phyloP scores from a whole-genome alignment of 2,329 filamentous ascomycete species.

The Cladosporium sphaerospermum region DNA sequence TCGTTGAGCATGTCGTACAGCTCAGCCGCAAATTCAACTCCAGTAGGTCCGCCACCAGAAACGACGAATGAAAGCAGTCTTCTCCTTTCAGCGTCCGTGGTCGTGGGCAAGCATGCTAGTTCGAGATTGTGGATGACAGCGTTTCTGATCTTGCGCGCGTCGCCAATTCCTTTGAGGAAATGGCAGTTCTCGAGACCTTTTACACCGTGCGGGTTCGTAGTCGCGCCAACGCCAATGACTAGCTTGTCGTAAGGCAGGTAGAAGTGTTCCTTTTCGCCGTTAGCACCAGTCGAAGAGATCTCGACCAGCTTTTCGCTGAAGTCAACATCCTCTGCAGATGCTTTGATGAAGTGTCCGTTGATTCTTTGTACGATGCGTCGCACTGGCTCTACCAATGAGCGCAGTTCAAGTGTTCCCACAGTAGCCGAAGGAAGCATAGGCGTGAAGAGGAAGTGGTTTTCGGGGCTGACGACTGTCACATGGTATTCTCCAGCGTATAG shows the following conservation, averaged over 20 bases:
- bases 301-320: constrained; percentile 90
- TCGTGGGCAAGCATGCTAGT: constrained; percentile 85
- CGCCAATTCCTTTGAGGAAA: constrained; percentile 91
- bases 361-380: constrained; percentile 73
- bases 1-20: constrained; percentile 95
- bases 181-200: constrained; percentile 89
- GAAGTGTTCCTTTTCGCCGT: constrained; percentile 71
- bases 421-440: constrained; percentile 97
- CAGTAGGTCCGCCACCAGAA: constrained; percentile 89
- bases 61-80: constrained; percentile 92
- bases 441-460: constrained; percentile 96
- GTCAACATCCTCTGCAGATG: constrained; percentile 78
- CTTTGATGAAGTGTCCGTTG: constrained; percentile 83
- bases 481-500: constrained; percentile 89
- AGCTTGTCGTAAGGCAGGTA: constrained; percentile 98
- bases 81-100: constrained; percentile 76
- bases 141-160: constrained; percentile 84
- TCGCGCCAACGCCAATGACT: constrained; percentile 83
- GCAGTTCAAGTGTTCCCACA: constrained; percentile 85
- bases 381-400: constrained; percentile 89
- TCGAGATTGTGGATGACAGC: constrained; percentile 85
- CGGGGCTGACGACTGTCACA: constrained; percentile 87
- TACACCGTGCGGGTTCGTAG: constrained; percentile 91
- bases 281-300: constrained; percentile 63
- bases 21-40: constrained; percentile 95